These are phyloP conservation scores for Backusella psychrophila DNA, from an alignment of 192 early-diverging fungal genomes.

Conservation along the genomic window DNA sequence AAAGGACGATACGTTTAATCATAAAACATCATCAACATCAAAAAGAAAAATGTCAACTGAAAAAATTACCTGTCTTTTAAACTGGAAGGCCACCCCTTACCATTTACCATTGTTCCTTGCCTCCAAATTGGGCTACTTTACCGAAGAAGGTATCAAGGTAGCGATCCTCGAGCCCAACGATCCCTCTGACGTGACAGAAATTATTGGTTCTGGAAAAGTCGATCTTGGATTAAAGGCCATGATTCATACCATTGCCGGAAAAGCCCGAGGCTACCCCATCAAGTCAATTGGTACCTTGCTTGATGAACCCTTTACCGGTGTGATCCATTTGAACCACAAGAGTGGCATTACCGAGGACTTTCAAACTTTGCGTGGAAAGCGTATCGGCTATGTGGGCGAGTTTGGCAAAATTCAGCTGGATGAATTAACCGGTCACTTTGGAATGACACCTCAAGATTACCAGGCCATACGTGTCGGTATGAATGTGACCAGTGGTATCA, in stretches of 20 bases:
- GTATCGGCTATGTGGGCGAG: constrained; percentile 64
- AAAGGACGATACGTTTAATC: not conserved
- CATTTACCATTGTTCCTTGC: constrained; percentile 64
- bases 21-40: not conserved
- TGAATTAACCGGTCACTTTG: constrained; percentile 51
- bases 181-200: constrained; percentile 63
- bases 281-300: constrained; percentile 62
- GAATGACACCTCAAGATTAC: constrained; percentile 55
- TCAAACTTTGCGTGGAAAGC: constrained; percentile 47
- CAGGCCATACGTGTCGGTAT: constrained; percentile 64
- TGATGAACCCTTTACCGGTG: constrained; percentile 65
- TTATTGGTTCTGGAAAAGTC: constrained; percentile 60
- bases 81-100: constrained; percentile 63
- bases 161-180: constrained; percentile 67
- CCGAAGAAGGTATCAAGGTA: constrained; percentile 55
- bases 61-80: constrained; percentile 53
- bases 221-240: constrained; percentile 68
- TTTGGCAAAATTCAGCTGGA: constrained; percentile 67
- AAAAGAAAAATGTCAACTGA: constrained; percentile 44
- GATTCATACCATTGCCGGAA: constrained; percentile 70
- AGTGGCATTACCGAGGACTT: constrained; percentile 58
- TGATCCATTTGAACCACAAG: constrained; percentile 52
- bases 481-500: constrained; percentile 63
- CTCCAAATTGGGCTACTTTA: constrained; percentile 60
- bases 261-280: constrained; percentile 60